Evolutionary conservation across 345 rosid genomes (phyloP).

Genomic region (Isatis tinctoria): DNA sequence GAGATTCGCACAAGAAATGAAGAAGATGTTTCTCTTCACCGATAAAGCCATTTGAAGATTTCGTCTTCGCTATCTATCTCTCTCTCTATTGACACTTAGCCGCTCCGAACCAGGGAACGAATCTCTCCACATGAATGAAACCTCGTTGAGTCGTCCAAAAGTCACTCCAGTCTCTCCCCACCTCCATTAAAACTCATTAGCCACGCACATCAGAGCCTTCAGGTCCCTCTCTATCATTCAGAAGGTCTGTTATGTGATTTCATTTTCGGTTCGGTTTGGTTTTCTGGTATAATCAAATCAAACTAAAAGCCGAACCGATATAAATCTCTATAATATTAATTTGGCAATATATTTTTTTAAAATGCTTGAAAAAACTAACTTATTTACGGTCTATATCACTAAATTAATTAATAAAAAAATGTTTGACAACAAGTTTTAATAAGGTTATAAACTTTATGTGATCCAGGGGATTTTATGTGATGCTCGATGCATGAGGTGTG

Average conservation of each 20-base stretch:
- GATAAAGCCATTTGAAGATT: constrained; percentile 34
- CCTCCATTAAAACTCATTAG: not conserved
- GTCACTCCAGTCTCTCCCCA: not conserved
- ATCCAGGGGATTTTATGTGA: too few relatives aligned
- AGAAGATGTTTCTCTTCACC: constrained; percentile 5
- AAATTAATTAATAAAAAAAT: too few relatives aligned
- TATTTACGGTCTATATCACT: too few relatives aligned
- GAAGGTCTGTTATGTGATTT: not conserved
- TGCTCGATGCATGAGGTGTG: too few relatives aligned
- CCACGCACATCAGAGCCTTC: not conserved
- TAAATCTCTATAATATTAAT: too few relatives aligned
- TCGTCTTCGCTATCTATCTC: not conserved
- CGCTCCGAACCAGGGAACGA: constrained; percentile 11
- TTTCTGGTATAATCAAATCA: not conserved
- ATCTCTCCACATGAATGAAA: constrained; percentile 1
- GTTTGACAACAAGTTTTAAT: too few relatives aligned
- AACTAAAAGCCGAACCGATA: not conserved
- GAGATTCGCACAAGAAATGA: not conserved
- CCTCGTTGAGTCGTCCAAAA: constrained; percentile 6
- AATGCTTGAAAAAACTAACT: too few relatives aligned
- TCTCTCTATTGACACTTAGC: not conserved
- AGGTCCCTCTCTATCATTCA: not conserved
- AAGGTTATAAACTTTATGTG: too few relatives aligned
- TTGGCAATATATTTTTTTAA: too few relatives aligned
- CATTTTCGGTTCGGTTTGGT: not conserved